Base-by-base conservation (phyloP, 1,284 basidiomycete species). In the Ceratobasidium theobromae region DNA sequence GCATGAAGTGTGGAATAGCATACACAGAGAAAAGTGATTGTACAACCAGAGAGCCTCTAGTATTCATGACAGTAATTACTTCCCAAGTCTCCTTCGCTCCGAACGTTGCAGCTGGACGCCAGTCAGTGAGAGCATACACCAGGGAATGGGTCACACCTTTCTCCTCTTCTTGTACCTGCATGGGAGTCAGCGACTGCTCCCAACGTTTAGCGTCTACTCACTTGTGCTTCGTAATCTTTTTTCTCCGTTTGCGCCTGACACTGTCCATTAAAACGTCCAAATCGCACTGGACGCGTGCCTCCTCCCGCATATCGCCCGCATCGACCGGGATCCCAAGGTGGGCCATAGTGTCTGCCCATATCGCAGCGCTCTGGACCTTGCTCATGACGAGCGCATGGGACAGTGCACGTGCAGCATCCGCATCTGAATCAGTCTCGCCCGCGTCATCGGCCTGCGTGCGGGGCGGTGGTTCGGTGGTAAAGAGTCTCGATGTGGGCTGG, bases 171-270 rank as follows among this genome's bases (percentile, higher is more conserved):
- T 73, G 71, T 74, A 75, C 67, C 72, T 73, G 45, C 16, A 38
- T 35, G 16, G 55, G 51, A 38, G 23, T 46, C 4, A 49, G 46
- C 27, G 27, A 45, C 25, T 18, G 5, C 16, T 60, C 8, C 12
- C 54, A 12, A 48, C 12, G 21, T 12, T n/a, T 33, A 52, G 23
- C 60, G 9, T 18, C 18, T 12, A 60, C 72, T 67, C 40, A 72
- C 72, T 75, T 75, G 71, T 75, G 75, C 70, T 75, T 75, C 25
- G 71, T 73, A 49, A 76, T 75, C 72, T 73, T 74, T 72, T 75
- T 76, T 60, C 71, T 71, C 35, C 75, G 65, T 69, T 76, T 76
- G 46, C 75, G 66, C 72, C 74, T 73, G 25, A 72, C 72, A 57
- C 73, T 74, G 65, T 75, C 74, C 70, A 76, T 68, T 58, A 66